Evolutionary conservation across 495 filamentous ascomycete genomes (phyloP).

Genomic region (Melanomma pulvis-pyrius): DNA sequence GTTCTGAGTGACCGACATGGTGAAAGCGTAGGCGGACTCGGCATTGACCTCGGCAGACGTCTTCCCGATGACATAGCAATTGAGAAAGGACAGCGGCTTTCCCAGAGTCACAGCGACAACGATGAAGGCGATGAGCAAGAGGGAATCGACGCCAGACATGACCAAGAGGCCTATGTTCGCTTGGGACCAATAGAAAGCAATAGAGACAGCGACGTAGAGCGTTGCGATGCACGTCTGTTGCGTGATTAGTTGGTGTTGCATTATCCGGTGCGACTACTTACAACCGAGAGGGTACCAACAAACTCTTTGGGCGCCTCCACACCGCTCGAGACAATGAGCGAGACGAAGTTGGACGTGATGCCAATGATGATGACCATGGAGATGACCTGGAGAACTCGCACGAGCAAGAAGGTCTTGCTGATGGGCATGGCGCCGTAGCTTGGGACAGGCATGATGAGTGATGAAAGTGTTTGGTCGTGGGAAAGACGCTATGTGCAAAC

Average conservation of each 20-base stretch:
- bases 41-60: slow-evolving; percentile 37
- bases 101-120: slow-evolving; percentile 73
- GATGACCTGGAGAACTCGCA: slow-evolving; percentile 69
- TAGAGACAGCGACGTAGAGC: slow-evolving; percentile 74
- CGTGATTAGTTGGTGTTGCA: slow-evolving; percentile 16
- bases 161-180: slow-evolving; percentile 71
- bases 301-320: slow-evolving; percentile 69
- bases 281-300: slow-evolving; percentile 76
- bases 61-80: slow-evolving; percentile 58
- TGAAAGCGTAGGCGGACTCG: slow-evolving; percentile 46
- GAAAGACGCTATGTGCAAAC: slow-evolving; percentile 1
- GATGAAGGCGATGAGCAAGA: slow-evolving; percentile 70
- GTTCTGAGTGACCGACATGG: slow-evolving; percentile 42
- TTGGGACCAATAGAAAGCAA: slow-evolving; percentile 74
- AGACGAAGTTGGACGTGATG: slow-evolving; percentile 79
- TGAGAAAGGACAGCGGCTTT: slow-evolving; percentile 76
- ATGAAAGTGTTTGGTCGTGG: neutral
- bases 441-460: slow-evolving; percentile 52
- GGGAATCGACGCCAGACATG: slow-evolving; percentile 64
- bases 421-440: slow-evolving; percentile 67
- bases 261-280: slow-evolving; percentile 51
- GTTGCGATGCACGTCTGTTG: slow-evolving; percentile 71
- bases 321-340: slow-evolving; percentile 67
- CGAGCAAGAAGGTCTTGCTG: slow-evolving; percentile 74
- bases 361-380: slow-evolving; percentile 80